A percentile compares a stretch with the other conserved stretches of the same genome.
phyloP scores from a whole-genome alignment of 441 rosid genomes.

The Erodium chrysanthum region DNA sequence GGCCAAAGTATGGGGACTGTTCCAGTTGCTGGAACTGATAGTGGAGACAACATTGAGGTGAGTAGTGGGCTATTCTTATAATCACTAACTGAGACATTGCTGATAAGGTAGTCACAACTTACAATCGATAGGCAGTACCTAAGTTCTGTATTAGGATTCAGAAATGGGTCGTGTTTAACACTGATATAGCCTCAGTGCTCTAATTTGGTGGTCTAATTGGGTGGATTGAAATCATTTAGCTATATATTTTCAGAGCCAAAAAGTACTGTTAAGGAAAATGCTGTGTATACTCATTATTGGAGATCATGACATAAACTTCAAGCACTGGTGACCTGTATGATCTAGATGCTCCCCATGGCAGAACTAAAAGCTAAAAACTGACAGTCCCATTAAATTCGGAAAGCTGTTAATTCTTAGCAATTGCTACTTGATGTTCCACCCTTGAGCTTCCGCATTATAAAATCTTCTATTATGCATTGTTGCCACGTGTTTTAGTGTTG shows the following conservation, averaged over 20 bases:
- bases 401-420: background rate
- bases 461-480: background rate
- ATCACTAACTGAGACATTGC: background rate
- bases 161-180: background rate
- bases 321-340: background rate
- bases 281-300: background rate
- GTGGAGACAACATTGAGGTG: constrained; percentile 69
- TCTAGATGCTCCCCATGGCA: background rate
- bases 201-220: too few relatives aligned
- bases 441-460: background rate
- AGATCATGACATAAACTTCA: background rate
- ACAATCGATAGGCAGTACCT: background rate
- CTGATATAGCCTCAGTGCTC: too few relatives aligned
- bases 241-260: background rate
- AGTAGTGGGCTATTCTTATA: too few relatives aligned
- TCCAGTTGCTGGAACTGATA: constrained; percentile 43
- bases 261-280: background rate
- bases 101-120: background rate
- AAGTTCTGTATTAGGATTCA: background rate
- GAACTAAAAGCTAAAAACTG: background rate
- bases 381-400: background rate
- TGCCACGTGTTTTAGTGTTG: background rate
- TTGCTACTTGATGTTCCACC: background rate
- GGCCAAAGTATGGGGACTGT: constrained; percentile 73
- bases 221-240: too few relatives aligned